These are phyloP conservation scores for Pseudogymnoascus sp. DNA, from an alignment of 2,329 filamentous ascomycete genomes.

Conservation along the genomic window DNA sequence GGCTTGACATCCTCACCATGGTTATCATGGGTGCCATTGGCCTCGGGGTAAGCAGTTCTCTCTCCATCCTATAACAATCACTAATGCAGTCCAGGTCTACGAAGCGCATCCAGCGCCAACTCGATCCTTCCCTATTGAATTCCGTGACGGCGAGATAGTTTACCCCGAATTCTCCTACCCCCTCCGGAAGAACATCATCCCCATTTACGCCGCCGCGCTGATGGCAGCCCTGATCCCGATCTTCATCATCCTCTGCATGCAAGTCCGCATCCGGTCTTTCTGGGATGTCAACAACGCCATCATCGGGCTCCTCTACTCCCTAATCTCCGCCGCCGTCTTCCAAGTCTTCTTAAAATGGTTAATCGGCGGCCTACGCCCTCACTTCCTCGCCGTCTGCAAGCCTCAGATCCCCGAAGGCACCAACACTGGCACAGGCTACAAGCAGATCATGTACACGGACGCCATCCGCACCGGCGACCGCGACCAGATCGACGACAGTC, in stretches of 20 bases:
- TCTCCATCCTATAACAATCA: background rate
- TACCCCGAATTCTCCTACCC: slow-evolving; percentile 67
- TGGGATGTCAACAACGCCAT: slow-evolving; percentile 67
- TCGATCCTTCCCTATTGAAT: slow-evolving; percentile 63
- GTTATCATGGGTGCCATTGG: slow-evolving; percentile 57
- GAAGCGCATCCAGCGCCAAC: slow-evolving; percentile 57
- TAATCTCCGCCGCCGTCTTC: slow-evolving; percentile 67
- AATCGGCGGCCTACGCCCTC: slow-evolving; percentile 65
- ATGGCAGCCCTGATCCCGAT: slow-evolving; percentile 61
- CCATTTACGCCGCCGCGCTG: slow-evolving; percentile 64
- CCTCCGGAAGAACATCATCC: slow-evolving; percentile 61
- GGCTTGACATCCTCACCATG: slow-evolving; percentile 65
- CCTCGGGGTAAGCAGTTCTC: slow-evolving; percentile 48
- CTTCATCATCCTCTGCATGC: slow-evolving; percentile 55
- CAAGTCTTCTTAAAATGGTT: slow-evolving; percentile 72
- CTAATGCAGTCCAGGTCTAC: slow-evolving; percentile 44
- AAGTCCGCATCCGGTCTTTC: slow-evolving; percentile 62
- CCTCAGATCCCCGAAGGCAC: slow-evolving; percentile 44
- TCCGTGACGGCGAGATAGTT: slow-evolving; percentile 60
- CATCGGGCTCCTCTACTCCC: slow-evolving; percentile 61
- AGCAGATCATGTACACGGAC: slow-evolving; percentile 57
- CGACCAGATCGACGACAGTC: slow-evolving; percentile 58
- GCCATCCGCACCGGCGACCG: slow-evolving; percentile 63
- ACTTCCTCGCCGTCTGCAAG: slow-evolving; percentile 65
- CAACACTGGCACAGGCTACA: slow-evolving; percentile 34